Percentiles rank a stretch among this genome's conserved stretches.
phyloP scores from a whole-genome alignment of 108 stramenopile genomes.

The Epithemia pelagica region DNA sequence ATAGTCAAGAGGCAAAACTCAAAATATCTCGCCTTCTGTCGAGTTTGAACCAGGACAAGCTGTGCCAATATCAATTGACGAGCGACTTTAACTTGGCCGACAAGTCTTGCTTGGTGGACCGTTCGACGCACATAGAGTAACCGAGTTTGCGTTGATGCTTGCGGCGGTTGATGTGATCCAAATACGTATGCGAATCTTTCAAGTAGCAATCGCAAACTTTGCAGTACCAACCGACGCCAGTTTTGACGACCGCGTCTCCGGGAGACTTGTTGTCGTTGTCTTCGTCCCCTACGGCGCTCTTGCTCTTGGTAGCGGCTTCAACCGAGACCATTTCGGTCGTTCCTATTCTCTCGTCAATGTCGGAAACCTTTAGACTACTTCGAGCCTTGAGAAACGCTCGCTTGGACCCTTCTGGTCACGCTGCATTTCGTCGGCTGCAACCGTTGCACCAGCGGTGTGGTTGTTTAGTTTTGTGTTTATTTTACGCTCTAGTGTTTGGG shows the following conservation, averaged over 20 bases:
- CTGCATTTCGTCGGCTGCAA: no score
- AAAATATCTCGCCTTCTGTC: constrained; percentile 9
- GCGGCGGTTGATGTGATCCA: constrained; percentile 91
- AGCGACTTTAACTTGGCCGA: constrained; percentile 36
- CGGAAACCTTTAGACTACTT: constrained; percentile 52
- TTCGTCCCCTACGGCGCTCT: constrained; percentile 13
- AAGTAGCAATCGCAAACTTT: constrained; percentile 93
- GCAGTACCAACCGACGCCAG: constrained; percentile 93
- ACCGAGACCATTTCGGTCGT: constrained; percentile 82
- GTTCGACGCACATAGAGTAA: constrained; percentile 5
- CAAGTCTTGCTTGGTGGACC: background rate
- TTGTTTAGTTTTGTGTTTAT: no score
- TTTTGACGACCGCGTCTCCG: constrained; percentile 54
- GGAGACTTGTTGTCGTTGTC: constrained; percentile 26
- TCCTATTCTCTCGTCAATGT: constrained; percentile 74
- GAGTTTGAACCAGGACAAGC: constrained; percentile 22
- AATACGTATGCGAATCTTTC: constrained; percentile 89
- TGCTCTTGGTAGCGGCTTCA: constrained; percentile 32
- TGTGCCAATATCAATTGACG: constrained; percentile 33
- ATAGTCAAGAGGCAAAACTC: background rate
- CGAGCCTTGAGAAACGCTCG: constrained; percentile 91
- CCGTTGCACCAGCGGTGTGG: no score
- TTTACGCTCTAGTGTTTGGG: no score
- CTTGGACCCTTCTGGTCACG: constrained; percentile 76
- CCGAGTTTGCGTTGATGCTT: constrained; percentile 54